Base-by-base conservation (phyloP, 306 rosid genomes). In the Cicer cuneatum region DNA sequence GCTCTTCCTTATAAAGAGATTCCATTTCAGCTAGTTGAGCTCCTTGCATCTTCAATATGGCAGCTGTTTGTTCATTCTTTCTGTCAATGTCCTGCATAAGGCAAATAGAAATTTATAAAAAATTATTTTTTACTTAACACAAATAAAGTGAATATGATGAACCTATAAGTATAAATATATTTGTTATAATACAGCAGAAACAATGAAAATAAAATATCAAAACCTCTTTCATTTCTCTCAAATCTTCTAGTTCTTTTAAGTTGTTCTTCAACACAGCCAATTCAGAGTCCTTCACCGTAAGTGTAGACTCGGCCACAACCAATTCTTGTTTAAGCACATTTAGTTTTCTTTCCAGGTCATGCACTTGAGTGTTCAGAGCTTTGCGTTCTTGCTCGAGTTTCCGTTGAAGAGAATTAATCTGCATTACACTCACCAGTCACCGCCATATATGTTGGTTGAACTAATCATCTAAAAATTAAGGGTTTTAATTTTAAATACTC, bases 201-300 rank as follows among this genome's bases (percentile, higher is more conserved):
- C 10, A 64, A 8, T 66, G 42, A 49, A 54, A 60, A 62, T 65
- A 38, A 43, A 68, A 21, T 33, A 82, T 65, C 72, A 77, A 60
- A 80, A 87, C 99, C 96, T 94, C 99, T 90, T 90, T 94, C 98
- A 92, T 88, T 86, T 94, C 99, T 85, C 97, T 87, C 80, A 94
- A 80, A 65, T 94, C 99, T 58, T 92, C 98, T 70, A 94, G 80
- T 83, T 94, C 99, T 85, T 79, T 86, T 35, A 90, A 79, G 68
- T 84, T 89, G 83, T 77, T 89, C 83, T 83, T 90, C 77, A 89
- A 66, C 19, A 73, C 56, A 66, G 78, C 84, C 84, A 94, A 76
- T 80, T 90, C 99, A 59, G 89, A 78, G 82, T 87, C 90, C 83
- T 77, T 90, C 45, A 15, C 80, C 7, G 88, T 78, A 59, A 90